Conservation (phyloP, 2,329 filamentous ascomycete species). For the Phoma sp. region DNA sequence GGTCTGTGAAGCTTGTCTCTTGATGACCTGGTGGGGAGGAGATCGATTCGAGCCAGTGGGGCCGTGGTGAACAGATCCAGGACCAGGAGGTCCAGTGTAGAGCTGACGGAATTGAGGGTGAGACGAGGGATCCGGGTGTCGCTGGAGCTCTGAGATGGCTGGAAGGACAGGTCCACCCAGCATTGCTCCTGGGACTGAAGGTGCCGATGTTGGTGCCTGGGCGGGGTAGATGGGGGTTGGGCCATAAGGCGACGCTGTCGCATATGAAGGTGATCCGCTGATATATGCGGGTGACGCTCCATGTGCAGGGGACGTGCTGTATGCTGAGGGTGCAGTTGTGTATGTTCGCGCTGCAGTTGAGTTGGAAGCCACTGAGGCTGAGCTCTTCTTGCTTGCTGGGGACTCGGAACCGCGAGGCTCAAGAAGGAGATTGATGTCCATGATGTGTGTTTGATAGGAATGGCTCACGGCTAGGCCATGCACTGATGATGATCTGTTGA, state of each 20-base stretch:
- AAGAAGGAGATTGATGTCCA: slow-evolving; percentile 94
- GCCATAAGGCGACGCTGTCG: slow-evolving; percentile 39
- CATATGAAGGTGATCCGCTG: slow-evolving; percentile 41
- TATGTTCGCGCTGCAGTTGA: slow-evolving; percentile 50
- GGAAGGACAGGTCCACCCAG: slow-evolving; percentile 48
- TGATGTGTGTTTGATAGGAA: slow-evolving; percentile 71
- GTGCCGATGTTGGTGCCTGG: slow-evolving; percentile 35
- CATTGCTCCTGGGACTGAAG: slow-evolving; percentile 35
- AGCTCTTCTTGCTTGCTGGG: slow-evolving; percentile 56
- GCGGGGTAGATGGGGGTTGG: slow-evolving; percentile 33
- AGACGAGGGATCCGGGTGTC: slow-evolving; percentile 48
- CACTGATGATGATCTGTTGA: slow-evolving; percentile 18
- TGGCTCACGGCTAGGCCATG: slow-evolving; percentile 54
- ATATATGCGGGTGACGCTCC: slow-evolving; percentile 41
- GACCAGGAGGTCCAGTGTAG: slow-evolving; percentile 51
- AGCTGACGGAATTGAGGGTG: slow-evolving; percentile 49
- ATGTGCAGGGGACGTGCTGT: slow-evolving; percentile 45
- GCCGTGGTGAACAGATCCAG: slow-evolving; percentile 28
- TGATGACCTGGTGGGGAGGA: slow-evolving; percentile 43
- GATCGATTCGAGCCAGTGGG: slow-evolving; percentile 39
- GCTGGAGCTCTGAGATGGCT: slow-evolving; percentile 47
- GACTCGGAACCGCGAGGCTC: slow-evolving; percentile 78
- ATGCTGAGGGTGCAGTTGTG: slow-evolving; percentile 45
- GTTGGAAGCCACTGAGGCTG: slow-evolving; percentile 43
- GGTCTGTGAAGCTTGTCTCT: slow-evolving; percentile 47